A percentile compares a stretch with the other conserved stretches of the same genome.
These are phyloP conservation scores for Calonectria crousiana DNA, from an alignment of 2,329 filamentous ascomycete genomes.

Conservation along the genomic window DNA sequence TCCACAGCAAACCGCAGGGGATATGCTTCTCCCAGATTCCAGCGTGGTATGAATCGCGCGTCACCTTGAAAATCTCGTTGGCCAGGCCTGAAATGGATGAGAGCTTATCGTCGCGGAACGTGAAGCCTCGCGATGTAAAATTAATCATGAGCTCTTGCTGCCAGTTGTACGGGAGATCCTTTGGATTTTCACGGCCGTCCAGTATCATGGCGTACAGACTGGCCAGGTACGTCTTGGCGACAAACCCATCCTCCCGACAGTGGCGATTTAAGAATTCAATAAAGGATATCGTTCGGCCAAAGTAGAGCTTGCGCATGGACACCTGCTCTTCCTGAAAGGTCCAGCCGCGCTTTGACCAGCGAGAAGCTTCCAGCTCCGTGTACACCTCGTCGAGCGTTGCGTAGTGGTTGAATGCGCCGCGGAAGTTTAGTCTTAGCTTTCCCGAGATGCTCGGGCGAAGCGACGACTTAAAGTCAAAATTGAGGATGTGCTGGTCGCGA, in stretches of 20 bases:
- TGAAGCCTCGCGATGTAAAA: neutral
- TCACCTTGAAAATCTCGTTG: neutral
- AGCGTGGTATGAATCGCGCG: neutral
- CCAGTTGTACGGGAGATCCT: neutral
- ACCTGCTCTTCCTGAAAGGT: slow-evolving; percentile 5
- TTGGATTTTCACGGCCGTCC: neutral
- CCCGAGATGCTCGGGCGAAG: neutral
- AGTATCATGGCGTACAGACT: neutral
- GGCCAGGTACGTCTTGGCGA: neutral
- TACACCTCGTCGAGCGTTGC: neutral
- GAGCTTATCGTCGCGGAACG: neutral
- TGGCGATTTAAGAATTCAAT: neutral
- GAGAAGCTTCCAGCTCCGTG: neutral
- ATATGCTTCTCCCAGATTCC: neutral
- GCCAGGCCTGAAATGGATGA: neutral
- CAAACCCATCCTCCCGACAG: neutral
- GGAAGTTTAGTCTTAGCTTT: neutral
- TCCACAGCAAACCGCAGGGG: neutral
- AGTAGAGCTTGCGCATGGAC: neutral
- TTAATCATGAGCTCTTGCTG: neutral
- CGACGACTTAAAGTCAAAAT: neutral
- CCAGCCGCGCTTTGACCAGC: neutral
- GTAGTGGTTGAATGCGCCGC: neutral
- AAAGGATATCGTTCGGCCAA: neutral
- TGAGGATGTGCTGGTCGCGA: neutral